Evolutionary conservation across 2,329 filamentous ascomycete genomes (phyloP), one percentile per base, ranked within the genome.

Genomic region (Calonectria pteridis): DNA sequence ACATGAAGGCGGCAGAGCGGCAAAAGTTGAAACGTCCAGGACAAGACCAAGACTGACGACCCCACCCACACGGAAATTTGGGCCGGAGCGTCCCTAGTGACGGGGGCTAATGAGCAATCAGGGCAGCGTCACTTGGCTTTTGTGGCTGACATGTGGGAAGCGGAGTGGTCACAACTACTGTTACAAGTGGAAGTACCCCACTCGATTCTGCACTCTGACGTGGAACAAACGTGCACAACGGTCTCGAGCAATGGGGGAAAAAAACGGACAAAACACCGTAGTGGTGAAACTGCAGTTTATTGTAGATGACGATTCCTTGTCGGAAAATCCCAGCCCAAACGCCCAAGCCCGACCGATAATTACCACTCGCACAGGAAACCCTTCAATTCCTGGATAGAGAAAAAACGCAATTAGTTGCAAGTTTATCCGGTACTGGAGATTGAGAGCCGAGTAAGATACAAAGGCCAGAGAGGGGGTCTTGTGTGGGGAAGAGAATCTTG

Each of bases 341-440:
- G 64, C 69, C 64, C 26, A 35, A 62, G 37, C 29, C 62, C 43
- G 26, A 4, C 46, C 40, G 26, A 50, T 50, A 37, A 37, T 59
- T 67, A 40, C 35, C 49, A 26, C 23, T 26, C 40, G 63, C 71
- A 69, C 68, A 78, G 59, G 46, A 51, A 74, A 68, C 20, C 69
- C 62, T 79, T 79, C 78, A 80, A 79, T 79, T 78, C 79, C 79
- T 80, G 77, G 70, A 74, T 55, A 55, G 68, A 69, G 33, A 73
- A 58, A 63, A 63, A 71, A 71, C 58, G 66, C 69, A 59, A 73
- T 76, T 74, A 76, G 75, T 70, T 67, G 68, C 65, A 62, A 59
- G 53, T 66, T 69, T 75, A 81, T 69, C 78, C 79, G 73, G 79
- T 81, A 72, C 79, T 81, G 77, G 70, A 80, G 74, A 79, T 76